Base-by-base conservation (phyloP, 2,329 filamentous ascomycete genomes). In the Bimuria novae-zelandiae region DNA sequence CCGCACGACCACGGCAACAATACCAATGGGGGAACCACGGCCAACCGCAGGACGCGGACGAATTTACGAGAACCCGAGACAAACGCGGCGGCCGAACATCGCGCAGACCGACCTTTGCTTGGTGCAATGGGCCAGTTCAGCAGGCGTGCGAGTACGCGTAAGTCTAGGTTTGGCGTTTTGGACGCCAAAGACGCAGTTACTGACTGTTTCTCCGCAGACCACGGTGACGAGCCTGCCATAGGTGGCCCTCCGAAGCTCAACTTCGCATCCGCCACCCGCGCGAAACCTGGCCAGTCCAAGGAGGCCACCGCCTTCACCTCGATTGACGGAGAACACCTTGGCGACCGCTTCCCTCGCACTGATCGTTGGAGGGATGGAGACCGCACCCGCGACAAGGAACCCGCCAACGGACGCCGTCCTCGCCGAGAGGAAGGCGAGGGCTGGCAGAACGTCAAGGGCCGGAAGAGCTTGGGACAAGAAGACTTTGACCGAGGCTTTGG, bases 191-290 rank as follows among this genome's bases (percentile, higher is more conserved):
- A 62, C 49, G 58, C 59, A 56, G 56, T 64, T 68, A 65, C 67
- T 71, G 62, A 71, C 54, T 52, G 63, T 46, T 60, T 59, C 56
- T 60, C 65, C 63, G 32, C 61, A 89, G 85, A 84, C 71, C 77
- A 84, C 65, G 66, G 66, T 46, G 92, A 96, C 64, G 91, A 95
- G 59, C 89, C 95, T 52, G 83, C 94, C 53, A 88, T 96, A 52
- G 92, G 44, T 2, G 44, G 90, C 12, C 92, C 92, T 17, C 90
- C 92, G 1, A 89, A 90, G 72, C 90, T 86, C 41, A 85, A 86
- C 39, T 96, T 97, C 73, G 85, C 90, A 48, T 95, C 92, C 1
- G 83, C 88, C 19, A 89, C 89, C 47, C 81, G 84, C 55, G 71
- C 75, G 30, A 82, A 82, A 53, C 59, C 63, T 35, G 74, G 73